Evolutionary conservation across 148 eudicot genomes (phyloP), one percentile per base, ranked within the genome.

Genomic region (Nepenthes mirabilis): DNA sequence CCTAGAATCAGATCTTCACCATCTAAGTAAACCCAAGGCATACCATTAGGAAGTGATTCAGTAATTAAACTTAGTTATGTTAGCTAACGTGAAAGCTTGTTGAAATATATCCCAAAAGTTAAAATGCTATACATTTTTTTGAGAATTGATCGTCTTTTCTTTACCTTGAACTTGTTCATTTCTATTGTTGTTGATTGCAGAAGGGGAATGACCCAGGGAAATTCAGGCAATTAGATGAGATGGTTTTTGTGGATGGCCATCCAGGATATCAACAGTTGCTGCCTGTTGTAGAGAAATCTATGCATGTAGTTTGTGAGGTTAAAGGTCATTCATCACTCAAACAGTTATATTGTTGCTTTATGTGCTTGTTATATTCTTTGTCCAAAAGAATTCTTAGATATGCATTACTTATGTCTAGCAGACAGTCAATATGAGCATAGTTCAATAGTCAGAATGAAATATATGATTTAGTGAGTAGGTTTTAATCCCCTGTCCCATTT

Each of bases 191-290:
- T 61, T 70, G 63, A 52, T 57, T 77, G 72, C 85, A 90, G 93
- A 94, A 83, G 75, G 82, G 85, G 43, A 80, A 83, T 61, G 95
- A 94, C 70, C 81, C 78, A 9, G 99, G 99, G 64, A 94, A 89
- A 72, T 94, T 94, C 72, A 77, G 97, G 80, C 99, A 89, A 66
- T 58, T 94, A 55, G 99, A 94, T 65, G 99, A 94, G 66, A 83
- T 94, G n/a, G 57, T 89, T 14, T 94, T 69, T 61, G 43, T 89
- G 59, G 79, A 82, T 34, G 84, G 79, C 52, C 87, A 77, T 78
- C 90, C 91, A n/a, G 97, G 79, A 60, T 94, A 89, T 77, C 91
- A 77, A 49, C 67, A 74, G 60, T 66, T 94, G 52, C 68, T 74
- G 48, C 69, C 82, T 56, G 61, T 84, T 72, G 87, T 79, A 2